Base-by-base conservation (phyloP, 106 monocot genomes). In the Alisma plantagoaquatica region DNA sequence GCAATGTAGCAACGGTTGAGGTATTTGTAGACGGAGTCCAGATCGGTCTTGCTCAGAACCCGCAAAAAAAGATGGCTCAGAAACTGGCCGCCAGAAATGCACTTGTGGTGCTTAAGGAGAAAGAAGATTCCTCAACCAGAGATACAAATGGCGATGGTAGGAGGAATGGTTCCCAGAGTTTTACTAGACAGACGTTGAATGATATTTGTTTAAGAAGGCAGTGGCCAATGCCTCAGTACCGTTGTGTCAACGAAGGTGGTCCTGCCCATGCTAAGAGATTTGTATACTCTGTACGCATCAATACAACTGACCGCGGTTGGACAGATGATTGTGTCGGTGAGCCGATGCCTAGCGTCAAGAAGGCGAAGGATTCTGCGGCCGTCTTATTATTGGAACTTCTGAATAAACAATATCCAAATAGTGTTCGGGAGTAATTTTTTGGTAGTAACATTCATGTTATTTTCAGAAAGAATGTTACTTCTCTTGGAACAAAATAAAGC, bases 271-370 rank as follows among this genome's bases (percentile, higher is more conserved):
- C 96, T 0, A 98, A 89, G 69, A 66, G 81, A 15, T 98, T 89
- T 19, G 76, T 98, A 2, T 98, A 98, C 46, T 73, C 84, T 2
- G 96, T 89, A 1, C 75, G 89, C n/a, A 84, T 89, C 3, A 98
- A 89, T 33, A 98, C 96, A 2, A 48, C 89, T 0, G 76, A 85
- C 46, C 70, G 68, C 3, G 96, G 96, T 9, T 98, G 96, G 89
- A 89, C 96, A 0, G 89, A 98, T 31, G 96, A 89, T 43, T 98
- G 89, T 62, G 53, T 98, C 25, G 96, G 96, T 22, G 81, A 98
- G 63, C 76, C 96, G 1, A 98, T 98, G 96, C 96, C 96, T 1
- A 98, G 89, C 53, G 96, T 98, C n/a, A 98, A 98, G 71, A 98
- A 89, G 65, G 96, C 96, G 4, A 98, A 89, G 67, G 96, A 98